Percentiles rank a stretch among this genome's conserved stretches.
Evolutionary conservation across 768 basidiomycete genomes (phyloP).

Genomic region (Dentipellis sp.): DNA sequence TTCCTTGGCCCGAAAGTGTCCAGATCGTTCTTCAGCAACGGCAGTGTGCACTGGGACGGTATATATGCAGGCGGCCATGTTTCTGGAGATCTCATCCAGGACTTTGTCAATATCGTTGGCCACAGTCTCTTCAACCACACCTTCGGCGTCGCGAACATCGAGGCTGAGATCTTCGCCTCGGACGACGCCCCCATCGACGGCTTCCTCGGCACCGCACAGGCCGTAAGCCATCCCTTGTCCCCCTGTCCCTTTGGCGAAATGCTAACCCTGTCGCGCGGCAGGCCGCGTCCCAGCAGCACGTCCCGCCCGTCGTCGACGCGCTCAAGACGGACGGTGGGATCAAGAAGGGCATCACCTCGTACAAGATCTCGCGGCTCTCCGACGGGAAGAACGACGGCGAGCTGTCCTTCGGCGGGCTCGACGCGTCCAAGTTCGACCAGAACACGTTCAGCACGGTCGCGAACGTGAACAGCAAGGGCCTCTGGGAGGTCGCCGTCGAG

Average conservation of each 20-base stretch:
- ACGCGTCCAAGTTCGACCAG: constrained; percentile 57
- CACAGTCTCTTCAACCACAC: constrained; percentile 46
- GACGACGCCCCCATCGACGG: constrained; percentile 52
- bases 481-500: constrained; percentile 72
- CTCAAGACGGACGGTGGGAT: constrained; percentile 37
- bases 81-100: constrained; percentile 49
- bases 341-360: constrained; percentile 58
- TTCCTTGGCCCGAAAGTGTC: constrained; percentile 48
- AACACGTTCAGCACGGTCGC: constrained; percentile 45
- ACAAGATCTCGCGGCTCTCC: constrained; percentile 67
- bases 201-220: constrained; percentile 69
- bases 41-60: constrained; percentile 41
- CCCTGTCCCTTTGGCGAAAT: neutral
- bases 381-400: constrained; percentile 69
- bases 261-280: constrained; percentile 18
- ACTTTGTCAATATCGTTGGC: constrained; percentile 59
- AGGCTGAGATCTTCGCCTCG: constrained; percentile 52
- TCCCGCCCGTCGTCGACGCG: constrained; percentile 61
- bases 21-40: constrained; percentile 54
- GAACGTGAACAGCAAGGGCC: constrained; percentile 60
- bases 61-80: constrained; percentile 66
- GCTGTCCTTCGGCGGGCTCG: constrained; percentile 75
- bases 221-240: constrained; percentile 30
- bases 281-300: constrained; percentile 54
- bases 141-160: constrained; percentile 57